Percentiles rank a stretch among this genome's conserved stretches.
Evolutionary conservation across 306 rosid species (phyloP).

Genomic region (Gleditsia sinensis): DNA sequence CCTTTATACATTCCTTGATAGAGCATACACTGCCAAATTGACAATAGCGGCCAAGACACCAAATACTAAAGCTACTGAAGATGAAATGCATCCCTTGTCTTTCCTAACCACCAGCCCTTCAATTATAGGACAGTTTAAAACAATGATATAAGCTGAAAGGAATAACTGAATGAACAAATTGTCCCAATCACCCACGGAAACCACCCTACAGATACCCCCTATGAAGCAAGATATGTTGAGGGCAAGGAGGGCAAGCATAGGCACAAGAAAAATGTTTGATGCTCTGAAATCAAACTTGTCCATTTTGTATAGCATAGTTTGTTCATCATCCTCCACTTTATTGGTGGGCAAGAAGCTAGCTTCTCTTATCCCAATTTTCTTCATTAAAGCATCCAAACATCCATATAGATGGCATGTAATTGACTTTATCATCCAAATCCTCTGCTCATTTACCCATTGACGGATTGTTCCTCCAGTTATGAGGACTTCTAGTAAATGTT

Average conservation of each 20-base stretch:
- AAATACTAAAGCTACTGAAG: slow-evolving; percentile 29
- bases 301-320: slow-evolving; percentile 45
- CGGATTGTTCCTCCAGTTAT: slow-evolving; percentile 47
- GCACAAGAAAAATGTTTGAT: slow-evolving; percentile 53
- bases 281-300: slow-evolving; percentile 61
- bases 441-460: slow-evolving; percentile 52
- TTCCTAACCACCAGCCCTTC: slow-evolving; percentile 34
- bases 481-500: slow-evolving; percentile 53
- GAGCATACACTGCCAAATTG: slow-evolving; percentile 11
- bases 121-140: slow-evolving; percentile 33
- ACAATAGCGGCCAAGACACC: slow-evolving; percentile 27
- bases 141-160: slow-evolving; percentile 30
- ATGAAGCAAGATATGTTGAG: slow-evolving; percentile 45
- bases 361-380: slow-evolving; percentile 50
- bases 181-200: slow-evolving; percentile 41
- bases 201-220: slow-evolving; percentile 42
- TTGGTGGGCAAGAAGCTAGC: slow-evolving; percentile 59
- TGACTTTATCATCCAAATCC: slow-evolving; percentile 67
- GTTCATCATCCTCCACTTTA: slow-evolving; percentile 56
- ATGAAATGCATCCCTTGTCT: slow-evolving; percentile 38
- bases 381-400: slow-evolving; percentile 51
- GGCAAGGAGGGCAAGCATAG: slow-evolving; percentile 45
- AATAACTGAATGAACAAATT: slow-evolving; percentile 35
- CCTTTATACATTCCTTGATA: slow-evolving; percentile 24
- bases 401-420: slow-evolving; percentile 51